Percentiles rank a stretch among this genome's conserved stretches.
Evolutionary conservation across 2,329 filamentous ascomycete genomes (phyloP).

Genomic region (Diplodia intermedia): DNA sequence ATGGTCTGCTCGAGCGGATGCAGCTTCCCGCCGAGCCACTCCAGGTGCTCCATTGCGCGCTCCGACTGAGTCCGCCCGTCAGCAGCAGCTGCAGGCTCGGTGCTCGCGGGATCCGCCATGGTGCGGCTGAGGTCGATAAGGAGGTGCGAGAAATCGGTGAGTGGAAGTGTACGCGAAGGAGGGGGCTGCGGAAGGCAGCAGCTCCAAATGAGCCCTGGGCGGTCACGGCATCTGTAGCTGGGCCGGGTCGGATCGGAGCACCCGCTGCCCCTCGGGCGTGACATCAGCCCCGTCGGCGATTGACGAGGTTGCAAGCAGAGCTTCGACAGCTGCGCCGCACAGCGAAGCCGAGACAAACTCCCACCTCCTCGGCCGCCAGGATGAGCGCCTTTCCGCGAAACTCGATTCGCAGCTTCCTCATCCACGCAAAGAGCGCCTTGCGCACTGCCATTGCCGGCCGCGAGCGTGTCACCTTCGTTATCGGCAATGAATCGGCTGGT

Average conservation of each 20-base stretch:
- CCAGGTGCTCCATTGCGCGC: constrained; percentile 28
- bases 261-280: constrained; percentile 1
- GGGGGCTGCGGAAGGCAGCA: background rate
- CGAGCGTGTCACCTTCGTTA: constrained; percentile 56
- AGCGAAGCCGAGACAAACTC: background rate
- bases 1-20: constrained; percentile 31
- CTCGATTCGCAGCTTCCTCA: constrained; percentile 56
- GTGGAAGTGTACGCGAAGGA: background rate
- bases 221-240: background rate
- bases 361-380: background rate
- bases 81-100: background rate
- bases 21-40: constrained; percentile 26
- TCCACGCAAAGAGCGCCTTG: constrained; percentile 53
- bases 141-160: background rate
- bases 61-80: constrained; percentile 17
- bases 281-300: constrained; percentile 12
- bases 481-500: constrained; percentile 63
- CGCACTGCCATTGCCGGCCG: constrained; percentile 49
- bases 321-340: background rate
- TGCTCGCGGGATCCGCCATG: constrained; percentile 23
- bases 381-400: constrained; percentile 48
- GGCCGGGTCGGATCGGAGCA: constrained; percentile 23
- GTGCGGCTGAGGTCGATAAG: constrained; percentile 2
- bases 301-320: background rate
- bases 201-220: background rate